Conservation (phyloP, 768 basidiomycete genomes). For the Lactifluus echinatus region DNA sequence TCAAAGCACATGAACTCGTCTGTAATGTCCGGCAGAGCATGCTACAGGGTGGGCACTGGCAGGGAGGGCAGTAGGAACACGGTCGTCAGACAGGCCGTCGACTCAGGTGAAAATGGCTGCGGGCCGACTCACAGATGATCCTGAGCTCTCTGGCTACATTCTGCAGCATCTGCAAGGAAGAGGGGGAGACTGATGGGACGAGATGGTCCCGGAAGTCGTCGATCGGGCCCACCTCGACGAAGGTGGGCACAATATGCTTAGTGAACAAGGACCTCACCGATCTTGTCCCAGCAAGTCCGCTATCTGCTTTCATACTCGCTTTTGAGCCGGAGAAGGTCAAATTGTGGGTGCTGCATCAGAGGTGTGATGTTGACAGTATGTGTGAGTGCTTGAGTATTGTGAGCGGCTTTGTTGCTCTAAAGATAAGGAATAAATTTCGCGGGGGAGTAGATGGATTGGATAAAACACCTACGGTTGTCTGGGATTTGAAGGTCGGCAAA, state of each 20-base stretch:
- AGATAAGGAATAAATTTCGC: background rate
- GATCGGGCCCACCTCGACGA: background rate
- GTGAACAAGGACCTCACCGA: constrained; percentile 7
- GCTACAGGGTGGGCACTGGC: background rate
- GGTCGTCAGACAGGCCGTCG: background rate
- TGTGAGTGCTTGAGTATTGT: constrained; percentile 4
- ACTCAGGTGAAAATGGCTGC: background rate
- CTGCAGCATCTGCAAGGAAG: background rate
- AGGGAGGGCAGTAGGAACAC: background rate
- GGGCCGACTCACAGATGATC: background rate
- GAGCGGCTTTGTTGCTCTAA: constrained; percentile 3
- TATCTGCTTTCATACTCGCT: constrained; percentile 1
- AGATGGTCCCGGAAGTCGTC: constrained; percentile 10
- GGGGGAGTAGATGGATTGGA: too few relatives aligned
- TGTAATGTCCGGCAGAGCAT: background rate
- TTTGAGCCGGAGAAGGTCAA: constrained; percentile 2
- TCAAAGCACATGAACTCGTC: background rate
- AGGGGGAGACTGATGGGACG: background rate
- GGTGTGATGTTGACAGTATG: background rate
- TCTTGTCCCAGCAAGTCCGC: background rate
- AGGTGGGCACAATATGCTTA: background rate
- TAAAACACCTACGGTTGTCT: background rate
- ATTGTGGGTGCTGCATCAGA: background rate
- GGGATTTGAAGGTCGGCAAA: background rate
- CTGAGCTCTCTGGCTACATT: background rate